A percentile compares a stretch with the other conserved stretches of the same genome.
phyloP scores from a whole-genome alignment of 2,329 filamentous ascomycete genomes.

The Coleophoma eucalyptorum region DNA sequence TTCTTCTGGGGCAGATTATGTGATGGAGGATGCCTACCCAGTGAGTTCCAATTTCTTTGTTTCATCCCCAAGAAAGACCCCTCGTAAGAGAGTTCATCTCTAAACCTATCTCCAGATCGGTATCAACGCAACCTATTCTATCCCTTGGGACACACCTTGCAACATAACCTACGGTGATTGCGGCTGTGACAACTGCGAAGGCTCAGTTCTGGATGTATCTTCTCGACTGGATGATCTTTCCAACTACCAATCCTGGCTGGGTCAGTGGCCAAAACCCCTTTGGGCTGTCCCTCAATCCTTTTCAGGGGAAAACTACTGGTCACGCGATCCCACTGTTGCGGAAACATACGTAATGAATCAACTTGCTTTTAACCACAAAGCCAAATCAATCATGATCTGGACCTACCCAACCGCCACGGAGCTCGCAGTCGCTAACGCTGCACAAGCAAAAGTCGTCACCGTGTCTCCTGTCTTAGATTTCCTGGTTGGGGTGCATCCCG shows the following conservation, averaged over 20 bases:
- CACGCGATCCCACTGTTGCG: background rate
- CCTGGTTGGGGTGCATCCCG: background rate
- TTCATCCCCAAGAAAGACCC: no score
- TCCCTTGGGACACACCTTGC: conserved; percentile 39
- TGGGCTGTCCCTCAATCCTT: conserved; percentile 1
- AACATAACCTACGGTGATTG: conserved; percentile 49
- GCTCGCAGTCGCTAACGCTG: background rate
- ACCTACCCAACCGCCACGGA: background rate
- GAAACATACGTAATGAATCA: background rate
- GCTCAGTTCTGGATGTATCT: conserved; percentile 38
- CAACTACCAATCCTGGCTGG: conserved; percentile 26
- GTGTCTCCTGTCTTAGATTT: background rate
- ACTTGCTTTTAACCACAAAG: background rate
- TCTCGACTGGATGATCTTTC: conserved; percentile 36
- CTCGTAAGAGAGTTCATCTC: no score
- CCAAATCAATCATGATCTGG: background rate
- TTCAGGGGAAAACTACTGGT: background rate
- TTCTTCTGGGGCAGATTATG: conserved; percentile 43
- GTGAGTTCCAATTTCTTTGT: background rate
- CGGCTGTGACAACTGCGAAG: conserved; percentile 43
- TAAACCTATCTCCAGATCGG: conserved; percentile 23
- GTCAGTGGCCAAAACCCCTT: background rate
- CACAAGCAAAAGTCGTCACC: background rate
- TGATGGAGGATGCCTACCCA: conserved; percentile 47
- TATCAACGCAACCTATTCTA: conserved; percentile 40